Evolutionary conservation across 768 basidiomycete genomes (phyloP).

Genomic region (Mycena rebaudengoi): DNA sequence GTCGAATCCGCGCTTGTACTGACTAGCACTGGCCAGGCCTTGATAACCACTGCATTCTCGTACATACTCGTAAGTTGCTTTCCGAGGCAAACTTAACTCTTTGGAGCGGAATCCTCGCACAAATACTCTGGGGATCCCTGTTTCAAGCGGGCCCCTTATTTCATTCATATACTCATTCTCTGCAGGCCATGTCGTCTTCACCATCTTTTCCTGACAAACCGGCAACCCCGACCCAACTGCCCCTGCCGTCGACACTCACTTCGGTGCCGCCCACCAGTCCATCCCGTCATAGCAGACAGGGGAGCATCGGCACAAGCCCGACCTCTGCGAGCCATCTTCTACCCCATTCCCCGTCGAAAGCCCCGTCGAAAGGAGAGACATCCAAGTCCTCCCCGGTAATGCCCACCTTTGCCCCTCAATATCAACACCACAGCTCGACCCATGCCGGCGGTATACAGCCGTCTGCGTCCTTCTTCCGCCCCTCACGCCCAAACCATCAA

Average conservation of each 20-base stretch:
- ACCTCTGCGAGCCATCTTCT: not conserved
- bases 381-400: conserved; percentile 19
- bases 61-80: no score
- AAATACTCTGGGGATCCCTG: no score
- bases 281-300: not conserved
- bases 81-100: no score
- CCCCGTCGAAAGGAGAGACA: conserved; percentile 3
- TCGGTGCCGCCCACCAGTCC: conserved; percentile 27
- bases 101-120: no score
- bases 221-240: conserved; percentile 42
- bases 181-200: conserved; percentile 34
- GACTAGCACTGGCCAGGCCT: no score
- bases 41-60: no score
- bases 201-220: conserved; percentile 30
- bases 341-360: not conserved
- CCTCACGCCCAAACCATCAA: conserved; percentile 65
- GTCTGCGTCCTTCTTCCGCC: conserved; percentile 81
- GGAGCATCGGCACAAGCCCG: not conserved
- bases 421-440: conserved; percentile 48
- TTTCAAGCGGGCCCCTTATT: no score
- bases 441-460: conserved; percentile 82
- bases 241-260: conserved; percentile 44
- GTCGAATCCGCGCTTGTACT: no score
- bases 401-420: conserved; percentile 21
- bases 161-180: no score